Percentiles rank a stretch among this genome's conserved stretches.
Evolutionary conservation across 768 basidiomycete species (phyloP).

Genomic region (Suillus sp.): DNA sequence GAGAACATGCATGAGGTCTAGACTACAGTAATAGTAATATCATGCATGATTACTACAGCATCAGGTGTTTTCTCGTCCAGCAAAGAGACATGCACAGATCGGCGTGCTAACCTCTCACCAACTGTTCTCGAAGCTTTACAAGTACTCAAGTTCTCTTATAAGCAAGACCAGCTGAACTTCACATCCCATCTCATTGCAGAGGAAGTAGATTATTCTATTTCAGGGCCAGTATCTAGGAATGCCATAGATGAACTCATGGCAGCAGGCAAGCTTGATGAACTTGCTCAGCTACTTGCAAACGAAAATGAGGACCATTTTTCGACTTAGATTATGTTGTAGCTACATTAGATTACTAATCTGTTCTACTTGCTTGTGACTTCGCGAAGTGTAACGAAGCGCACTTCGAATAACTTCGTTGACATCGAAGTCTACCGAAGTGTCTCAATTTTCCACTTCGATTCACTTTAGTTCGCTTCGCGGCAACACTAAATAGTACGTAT

Average conservation of each 20-base stretch:
- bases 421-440: too few relatives aligned
- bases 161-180: conserved; percentile 20
- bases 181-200: conserved; percentile 15
- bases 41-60: too few relatives aligned
- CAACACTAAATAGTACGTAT: too few relatives aligned
- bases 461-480: too few relatives aligned
- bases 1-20: too few relatives aligned
- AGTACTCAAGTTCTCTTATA: conserved; percentile 10
- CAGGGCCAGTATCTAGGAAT: conserved; percentile 5
- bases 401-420: too few relatives aligned
- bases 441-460: too few relatives aligned
- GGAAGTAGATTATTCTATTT: background rate
- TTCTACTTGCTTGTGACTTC: too few relatives aligned
- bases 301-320: background rate
- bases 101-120: conserved; percentile 23
- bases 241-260: conserved; percentile 9
- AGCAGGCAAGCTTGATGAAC: conserved; percentile 6
- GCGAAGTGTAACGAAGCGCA: too few relatives aligned
- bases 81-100: conserved; percentile 25
- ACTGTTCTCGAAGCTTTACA: conserved; percentile 24
- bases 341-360: too few relatives aligned
- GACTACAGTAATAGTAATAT: too few relatives aligned
- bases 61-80: background rate
- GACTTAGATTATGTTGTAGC: too few relatives aligned
- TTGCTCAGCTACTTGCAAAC: background rate